Conservation (phyloP, 2,329 filamentous ascomycete genomes). For the Cytospora piceicola region DNA sequence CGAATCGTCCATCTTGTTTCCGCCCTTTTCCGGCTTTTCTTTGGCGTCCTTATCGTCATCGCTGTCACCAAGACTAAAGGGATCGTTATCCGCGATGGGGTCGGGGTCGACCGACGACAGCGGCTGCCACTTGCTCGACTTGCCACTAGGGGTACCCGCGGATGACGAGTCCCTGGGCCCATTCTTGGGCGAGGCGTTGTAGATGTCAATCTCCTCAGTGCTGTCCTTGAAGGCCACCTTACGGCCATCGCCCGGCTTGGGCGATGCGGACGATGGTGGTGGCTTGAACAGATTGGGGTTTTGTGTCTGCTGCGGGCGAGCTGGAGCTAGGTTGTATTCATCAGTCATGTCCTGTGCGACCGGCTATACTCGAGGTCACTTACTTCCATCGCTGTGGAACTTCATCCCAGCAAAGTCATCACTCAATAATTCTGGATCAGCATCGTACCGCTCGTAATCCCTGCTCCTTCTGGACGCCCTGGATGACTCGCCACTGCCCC, state of each 20-base stretch:
- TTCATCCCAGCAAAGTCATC: slow-evolving; percentile 83
- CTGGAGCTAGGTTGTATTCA: slow-evolving; percentile 50
- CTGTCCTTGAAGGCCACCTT: slow-evolving; percentile 63
- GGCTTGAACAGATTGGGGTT: slow-evolving; percentile 84
- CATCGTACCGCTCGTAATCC: slow-evolving; percentile 91
- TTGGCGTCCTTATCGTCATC: slow-evolving; percentile 88
- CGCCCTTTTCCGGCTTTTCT: slow-evolving; percentile 57
- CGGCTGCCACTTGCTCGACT: slow-evolving; percentile 96
- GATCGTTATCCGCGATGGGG: slow-evolving; percentile 88
- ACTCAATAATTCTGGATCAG: slow-evolving; percentile 85
- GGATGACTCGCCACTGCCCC: slow-evolving; percentile 64
- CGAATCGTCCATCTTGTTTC: slow-evolving; percentile 51
- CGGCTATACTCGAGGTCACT: slow-evolving; percentile 38
- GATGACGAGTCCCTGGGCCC: slow-evolving; percentile 53
- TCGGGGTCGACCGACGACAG: slow-evolving; percentile 82
- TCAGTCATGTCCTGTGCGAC: slow-evolving; percentile 32
- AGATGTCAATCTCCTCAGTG: slow-evolving; percentile 79
- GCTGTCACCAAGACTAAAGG: slow-evolving; percentile 93
- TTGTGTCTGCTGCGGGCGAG: slow-evolving; percentile 50
- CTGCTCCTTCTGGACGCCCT: slow-evolving; percentile 73
- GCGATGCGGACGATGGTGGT: slow-evolving; percentile 56
- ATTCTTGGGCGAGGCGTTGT: slow-evolving; percentile 65
- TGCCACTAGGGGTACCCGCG: slow-evolving; percentile 50
- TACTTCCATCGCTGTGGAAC: slow-evolving; percentile 65
- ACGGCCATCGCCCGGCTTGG: slow-evolving; percentile 52